Evolutionary conservation across 768 basidiomycete species (phyloP), one percentile per base, ranked within the genome.

Genomic region (Auricularia auricula-judae): DNA sequence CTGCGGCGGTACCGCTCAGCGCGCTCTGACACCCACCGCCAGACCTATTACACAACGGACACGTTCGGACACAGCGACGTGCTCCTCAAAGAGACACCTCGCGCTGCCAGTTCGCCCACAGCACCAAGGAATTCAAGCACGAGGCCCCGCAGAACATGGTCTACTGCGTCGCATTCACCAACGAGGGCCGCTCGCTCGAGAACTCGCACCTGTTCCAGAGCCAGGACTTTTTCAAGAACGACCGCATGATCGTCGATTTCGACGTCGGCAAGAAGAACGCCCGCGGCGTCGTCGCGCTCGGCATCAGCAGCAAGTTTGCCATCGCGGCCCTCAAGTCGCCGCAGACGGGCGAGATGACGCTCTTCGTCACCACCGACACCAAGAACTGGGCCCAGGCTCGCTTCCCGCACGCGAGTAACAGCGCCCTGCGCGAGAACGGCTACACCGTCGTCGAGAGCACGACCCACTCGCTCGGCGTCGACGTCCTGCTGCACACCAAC

Each of bases 361-460:
- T 98, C 12, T 98, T 93, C 70, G 93, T 97, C 42, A 84, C 90
- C 0, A 80, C 91, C 3, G 91, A 98, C 73, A 86, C 90, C 5
- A 81, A 83, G 70, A 81, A 78, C 1, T 99, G 94, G 94, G 87
- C 89, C 2, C 86, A 87, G 68, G 93, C 92, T 1, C 85, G 86
- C 66, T 98, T 99, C 80, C 97, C 97, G 2, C 97, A 97, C 71
- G 87, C 90, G 2, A 87, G 86, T 0, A 85, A 84, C 2, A 87
- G 89, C 1, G 81, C 82, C 42, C 81, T 97, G 14, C 83, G 86
- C 5, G 93, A 95, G 77, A 95, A 96, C 71, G 91, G 91, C 4
- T 98, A 99, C 73, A 99, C 97, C 10, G 86, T 99, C 69, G 88
- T 99, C 65, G 93, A 98, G 75, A 89, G 88, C 3, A 95, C 93